These are phyloP conservation scores for Serpula lacrymans DNA, from an alignment of 768 basidiomycete genomes.

Conservation along the genomic window DNA sequence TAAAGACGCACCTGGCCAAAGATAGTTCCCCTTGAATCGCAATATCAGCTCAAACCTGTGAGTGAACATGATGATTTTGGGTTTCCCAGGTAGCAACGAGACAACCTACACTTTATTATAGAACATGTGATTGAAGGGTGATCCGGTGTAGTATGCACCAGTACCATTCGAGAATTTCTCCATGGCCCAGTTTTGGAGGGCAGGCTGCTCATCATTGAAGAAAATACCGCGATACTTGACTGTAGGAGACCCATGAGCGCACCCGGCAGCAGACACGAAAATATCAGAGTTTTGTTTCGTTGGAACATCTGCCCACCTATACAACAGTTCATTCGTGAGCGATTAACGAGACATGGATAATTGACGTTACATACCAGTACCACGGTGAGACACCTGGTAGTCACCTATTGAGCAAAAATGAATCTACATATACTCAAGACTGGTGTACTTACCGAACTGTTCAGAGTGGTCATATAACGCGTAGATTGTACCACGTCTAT, in stretches of 20 bases:
- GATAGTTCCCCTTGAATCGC: slow-evolving; percentile 63
- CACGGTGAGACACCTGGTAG: slow-evolving; percentile 61
- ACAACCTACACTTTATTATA: slow-evolving; percentile 49
- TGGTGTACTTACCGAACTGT: slow-evolving; percentile 48
- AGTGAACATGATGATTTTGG: slow-evolving; percentile 1
- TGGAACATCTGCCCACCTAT: slow-evolving; percentile 80
- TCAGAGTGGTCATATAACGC: slow-evolving; percentile 67
- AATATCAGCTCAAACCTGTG: slow-evolving; percentile 63
- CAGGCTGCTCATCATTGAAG: slow-evolving; percentile 76
- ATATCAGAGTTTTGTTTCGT: slow-evolving; percentile 46
- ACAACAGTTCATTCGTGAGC: not conserved
- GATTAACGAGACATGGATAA: not conserved
- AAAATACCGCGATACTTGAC: slow-evolving; percentile 73
- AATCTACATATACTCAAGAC: not conserved
- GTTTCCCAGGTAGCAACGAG: not conserved
- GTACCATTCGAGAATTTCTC: slow-evolving; percentile 67
- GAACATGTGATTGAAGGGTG: slow-evolving; percentile 63
- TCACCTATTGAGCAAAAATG: not conserved
- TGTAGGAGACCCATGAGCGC: slow-evolving; percentile 56
- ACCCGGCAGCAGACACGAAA: slow-evolving; percentile 38
- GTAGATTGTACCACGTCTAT: slow-evolving; percentile 64
- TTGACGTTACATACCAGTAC: slow-evolving; percentile 46
- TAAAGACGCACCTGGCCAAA: slow-evolving; percentile 57
- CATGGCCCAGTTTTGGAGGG: slow-evolving; percentile 66
- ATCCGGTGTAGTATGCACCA: slow-evolving; percentile 40